Base-by-base conservation (phyloP, 257 asterid species). In the Penstemon davidsonii region DNA sequence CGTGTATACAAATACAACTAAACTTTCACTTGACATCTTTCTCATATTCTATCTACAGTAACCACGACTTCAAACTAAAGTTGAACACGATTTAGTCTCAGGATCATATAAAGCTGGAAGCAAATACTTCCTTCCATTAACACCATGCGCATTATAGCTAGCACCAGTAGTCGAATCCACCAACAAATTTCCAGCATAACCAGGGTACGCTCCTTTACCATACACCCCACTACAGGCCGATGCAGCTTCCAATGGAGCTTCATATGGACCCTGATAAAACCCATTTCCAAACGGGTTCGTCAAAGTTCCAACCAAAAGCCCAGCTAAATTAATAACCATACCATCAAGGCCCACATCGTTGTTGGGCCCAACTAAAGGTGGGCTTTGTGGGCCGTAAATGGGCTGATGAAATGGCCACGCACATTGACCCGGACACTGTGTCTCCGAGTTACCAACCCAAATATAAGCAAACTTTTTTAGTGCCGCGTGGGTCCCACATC, bases 351-450 rank as follows among this genome's bases (percentile, higher is more conserved):
- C 89, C 41, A 81, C 87, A n/a, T 84, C 89, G 18, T 76, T 77
- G 55, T 84, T 84, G 2, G 89, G 87, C 7, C 87, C 80, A 55
- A 68, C 75, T 52, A 81, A 7, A 0, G 89, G 78, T 64, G 81
- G 69, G 67, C n/a, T 73, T 33, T 84, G 85, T 11, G 89, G 89
- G 36, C 89, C 89, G 64, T 84, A 84, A 9, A 65, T 58, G 12
- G 89, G 89, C 64, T 78, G 83, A 46, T 81, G 86, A 45, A 81
- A 81, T 13, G 86, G 87, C 87, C 84, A 82, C 0, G 87, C 83
- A 0, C 84, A 79, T 13, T 82, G 74, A 0, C 84, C 87, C 3
- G 87, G 75, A 12, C 87, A 82, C 25, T 74, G 79, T 0, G 75
- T 79, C 63, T 79, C 84, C 2, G 87, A 74, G 54, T 82, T 79